Percentiles rank a stretch among this genome's conserved stretches.
Evolutionary conservation across 805 yeast species (phyloP).

Genomic region (Ogataea polymorpha): DNA sequence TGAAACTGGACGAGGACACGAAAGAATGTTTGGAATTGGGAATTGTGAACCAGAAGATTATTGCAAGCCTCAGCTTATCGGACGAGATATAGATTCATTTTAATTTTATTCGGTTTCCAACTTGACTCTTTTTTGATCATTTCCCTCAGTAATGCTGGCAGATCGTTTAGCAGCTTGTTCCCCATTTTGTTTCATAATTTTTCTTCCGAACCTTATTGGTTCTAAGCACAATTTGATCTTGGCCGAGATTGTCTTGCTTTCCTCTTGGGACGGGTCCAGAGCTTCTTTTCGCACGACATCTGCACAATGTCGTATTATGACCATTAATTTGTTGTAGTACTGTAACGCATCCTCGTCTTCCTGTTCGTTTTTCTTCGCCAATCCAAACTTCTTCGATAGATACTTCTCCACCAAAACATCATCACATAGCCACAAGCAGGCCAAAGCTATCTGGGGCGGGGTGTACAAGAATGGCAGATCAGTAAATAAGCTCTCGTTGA

Average conservation of each 20-base stretch:
- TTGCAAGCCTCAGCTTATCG: slow-evolving; percentile 49
- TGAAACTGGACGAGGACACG: slow-evolving; percentile 39
- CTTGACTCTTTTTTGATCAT: slow-evolving; percentile 24
- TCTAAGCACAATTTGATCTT: slow-evolving; percentile 61
- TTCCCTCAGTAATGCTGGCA: slow-evolving; percentile 9
- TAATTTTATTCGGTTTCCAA: slow-evolving; percentile 10
- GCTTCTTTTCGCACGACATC: slow-evolving; percentile 39
- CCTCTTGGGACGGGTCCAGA: slow-evolving; percentile 52
- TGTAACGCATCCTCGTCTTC: slow-evolving; percentile 20
- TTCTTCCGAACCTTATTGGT: slow-evolving; percentile 40
- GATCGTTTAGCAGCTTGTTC: slow-evolving; percentile 9
- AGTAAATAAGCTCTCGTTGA: slow-evolving; percentile 67
- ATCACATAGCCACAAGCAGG: slow-evolving; percentile 71
- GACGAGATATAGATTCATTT: slow-evolving; percentile 1
- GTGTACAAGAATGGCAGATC: slow-evolving; percentile 78
- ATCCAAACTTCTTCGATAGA: slow-evolving; percentile 57
- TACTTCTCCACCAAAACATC: slow-evolving; percentile 63
- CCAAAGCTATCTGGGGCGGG: slow-evolving; percentile 94
- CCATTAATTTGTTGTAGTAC: slow-evolving; percentile 43
- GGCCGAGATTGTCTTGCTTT: slow-evolving; percentile 59
- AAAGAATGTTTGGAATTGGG: slow-evolving; percentile 50
- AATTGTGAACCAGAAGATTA: slow-evolving; percentile 50
- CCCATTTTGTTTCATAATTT: slow-evolving; percentile 18
- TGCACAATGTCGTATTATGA: slow-evolving; percentile 48
- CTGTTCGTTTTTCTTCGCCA: slow-evolving; percentile 20